A percentile compares a stretch with the other conserved stretches of the same genome.
phyloP scores from a whole-genome alignment of 1,284 basidiomycete species.

The Moesziomyces aphidis region DNA sequence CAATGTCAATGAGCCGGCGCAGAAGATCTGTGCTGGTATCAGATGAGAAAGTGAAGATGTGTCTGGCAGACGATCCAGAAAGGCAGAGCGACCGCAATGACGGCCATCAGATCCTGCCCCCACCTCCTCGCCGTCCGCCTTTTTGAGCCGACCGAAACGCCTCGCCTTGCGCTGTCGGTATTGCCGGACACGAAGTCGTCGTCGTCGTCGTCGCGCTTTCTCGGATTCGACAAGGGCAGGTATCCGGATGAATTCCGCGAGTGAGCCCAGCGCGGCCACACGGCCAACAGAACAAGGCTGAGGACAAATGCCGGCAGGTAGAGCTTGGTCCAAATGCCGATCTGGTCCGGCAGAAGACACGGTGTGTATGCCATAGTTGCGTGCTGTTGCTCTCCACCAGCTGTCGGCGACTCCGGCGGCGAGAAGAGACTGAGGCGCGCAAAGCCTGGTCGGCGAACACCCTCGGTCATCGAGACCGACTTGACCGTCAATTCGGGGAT shows the following conservation, averaged over 20 bases:
- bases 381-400: not conserved
- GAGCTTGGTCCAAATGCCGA: conserved; percentile 49
- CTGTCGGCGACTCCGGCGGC: not conserved
- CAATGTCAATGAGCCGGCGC: not conserved
- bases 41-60: conserved; percentile 38
- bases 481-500: conserved; percentile 60
- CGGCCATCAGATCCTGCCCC: conserved; percentile 34
- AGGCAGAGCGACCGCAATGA: conserved; percentile 33
- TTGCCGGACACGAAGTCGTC: not conserved
- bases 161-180: not conserved
- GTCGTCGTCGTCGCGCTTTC: conserved; percentile 33
- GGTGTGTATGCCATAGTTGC: conserved; percentile 43
- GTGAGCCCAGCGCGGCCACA: conserved; percentile 16
- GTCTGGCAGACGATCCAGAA: conserved; percentile 49
- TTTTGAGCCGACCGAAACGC: not conserved
- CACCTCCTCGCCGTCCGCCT: conserved; percentile 2
- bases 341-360: conserved; percentile 57
- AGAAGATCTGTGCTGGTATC: not conserved
- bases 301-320: conserved; percentile 46
- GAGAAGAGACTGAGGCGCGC: conserved; percentile 49
- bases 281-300: conserved; percentile 17
- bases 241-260: conserved; percentile 6
- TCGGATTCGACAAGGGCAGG: conserved; percentile 14
- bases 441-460: conserved; percentile 55
- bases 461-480: conserved; percentile 59